phyloP scores from a whole-genome alignment of 345 rosid species.

The Ceriops zippeliana region DNA sequence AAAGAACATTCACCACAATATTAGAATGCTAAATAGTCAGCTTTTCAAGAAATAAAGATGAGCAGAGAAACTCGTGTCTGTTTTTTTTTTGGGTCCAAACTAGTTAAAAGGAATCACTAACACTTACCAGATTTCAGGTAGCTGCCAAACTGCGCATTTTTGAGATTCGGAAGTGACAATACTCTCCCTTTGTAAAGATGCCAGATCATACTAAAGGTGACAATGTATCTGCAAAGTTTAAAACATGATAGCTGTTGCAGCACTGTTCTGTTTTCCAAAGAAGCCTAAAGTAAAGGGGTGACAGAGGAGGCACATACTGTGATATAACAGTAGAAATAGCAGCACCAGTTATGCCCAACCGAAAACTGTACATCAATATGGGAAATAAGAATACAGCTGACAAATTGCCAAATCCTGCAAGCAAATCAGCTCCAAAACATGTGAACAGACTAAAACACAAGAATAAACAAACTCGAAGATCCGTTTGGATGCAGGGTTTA shows the following conservation, averaged over 20 bases:
- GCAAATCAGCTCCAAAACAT: not conserved
- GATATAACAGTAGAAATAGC: constrained; percentile 40
- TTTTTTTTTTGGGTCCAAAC: not conserved
- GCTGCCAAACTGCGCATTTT: constrained; percentile 32
- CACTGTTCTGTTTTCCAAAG: too few species aligned
- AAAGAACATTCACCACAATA: too few species aligned
- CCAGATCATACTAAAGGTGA: constrained; percentile 34
- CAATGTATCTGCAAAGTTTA: constrained; percentile 29
- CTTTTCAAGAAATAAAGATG: too few species aligned
- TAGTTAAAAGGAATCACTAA: not conserved
- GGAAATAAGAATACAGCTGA: constrained; percentile 34
- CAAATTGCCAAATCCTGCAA: constrained; percentile 40
- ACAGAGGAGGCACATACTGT: constrained; percentile 27
- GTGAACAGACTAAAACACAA: not conserved
- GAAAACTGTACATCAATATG: constrained; percentile 26
- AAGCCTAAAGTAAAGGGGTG: not conserved
- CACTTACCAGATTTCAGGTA: constrained; percentile 36
- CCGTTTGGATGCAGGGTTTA: constrained; percentile 3
- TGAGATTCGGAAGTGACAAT: constrained; percentile 23
- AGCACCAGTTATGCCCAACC: constrained; percentile 36
- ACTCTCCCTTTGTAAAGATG: constrained; percentile 33
- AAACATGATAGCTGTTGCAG: not conserved
- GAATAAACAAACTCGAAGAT: not conserved
- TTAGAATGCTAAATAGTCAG: too few species aligned
- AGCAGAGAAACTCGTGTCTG: too few species aligned